Conservation (phyloP, 2,329 filamentous ascomycete species). For the Bipolaris victoriae region DNA sequence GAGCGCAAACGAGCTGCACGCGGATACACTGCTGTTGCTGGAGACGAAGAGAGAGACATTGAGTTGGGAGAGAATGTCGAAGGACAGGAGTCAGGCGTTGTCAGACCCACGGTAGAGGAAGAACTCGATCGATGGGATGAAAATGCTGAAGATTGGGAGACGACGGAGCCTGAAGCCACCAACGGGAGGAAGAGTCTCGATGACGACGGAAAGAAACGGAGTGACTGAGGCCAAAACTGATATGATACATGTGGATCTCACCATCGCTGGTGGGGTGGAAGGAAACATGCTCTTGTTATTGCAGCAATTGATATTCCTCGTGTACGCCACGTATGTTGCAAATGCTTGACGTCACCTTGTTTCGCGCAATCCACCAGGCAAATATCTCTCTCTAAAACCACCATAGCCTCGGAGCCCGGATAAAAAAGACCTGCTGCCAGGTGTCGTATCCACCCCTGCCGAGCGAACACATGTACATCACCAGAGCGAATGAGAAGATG, state of each 20-base stretch:
- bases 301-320: not conserved
- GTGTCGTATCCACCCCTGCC: not conserved
- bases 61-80: conserved; percentile 72
- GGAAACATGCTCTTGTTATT: not conserved
- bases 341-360: not conserved
- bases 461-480: conserved; percentile 2
- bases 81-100: conserved; percentile 70
- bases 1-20: conserved; percentile 80
- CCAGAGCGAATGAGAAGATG: conserved; percentile 9
- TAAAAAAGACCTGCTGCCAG: not conserved
- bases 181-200: conserved; percentile 34
- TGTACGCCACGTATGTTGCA: not conserved
- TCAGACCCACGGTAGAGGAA: conserved; percentile 65
- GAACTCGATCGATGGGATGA: conserved; percentile 96
- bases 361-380: not conserved
- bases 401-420: not conserved
- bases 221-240: conserved; percentile 41
- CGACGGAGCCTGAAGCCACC: conserved; percentile 54
- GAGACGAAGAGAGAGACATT: conserved; percentile 66
- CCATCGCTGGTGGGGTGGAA: not conserved
- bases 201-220: conserved; percentile 51
- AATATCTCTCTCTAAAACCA: not conserved
- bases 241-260: conserved; percentile 20
- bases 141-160: conserved; percentile 74
- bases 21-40: conserved; percentile 73